Evolutionary conservation across 2,329 filamentous ascomycete species (phyloP), one percentile per base, ranked within the genome.

Genomic region (Metarhizium sp.): DNA sequence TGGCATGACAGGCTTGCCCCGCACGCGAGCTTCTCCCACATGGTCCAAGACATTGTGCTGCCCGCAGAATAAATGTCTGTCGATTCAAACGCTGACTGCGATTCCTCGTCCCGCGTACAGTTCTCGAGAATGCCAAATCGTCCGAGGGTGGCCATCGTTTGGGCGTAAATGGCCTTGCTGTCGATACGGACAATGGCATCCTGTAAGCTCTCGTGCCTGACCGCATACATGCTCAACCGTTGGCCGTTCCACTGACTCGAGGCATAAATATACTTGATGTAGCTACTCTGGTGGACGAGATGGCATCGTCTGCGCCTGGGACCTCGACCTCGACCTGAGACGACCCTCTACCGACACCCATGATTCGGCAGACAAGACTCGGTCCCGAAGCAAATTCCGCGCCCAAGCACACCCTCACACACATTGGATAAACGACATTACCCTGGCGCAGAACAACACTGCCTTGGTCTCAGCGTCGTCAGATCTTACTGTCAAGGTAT

Each of bases 261-360:
- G 20, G 25, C 25, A 40, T 2, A 16, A 40, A 40, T 34, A 8
- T 11, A 40, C 25, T 30, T 16, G 8, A 30, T 46, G 8, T 59
- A 96, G 92, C 65, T 99, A 97, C 74, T 96, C 94, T 49, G 94
- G 90, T 61, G 94, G 94, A 58, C 87, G 94, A 67, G 94, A 99
- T 72, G 94, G 94, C 63, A 88, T 94, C 52, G 87, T 99, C 62
- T 99, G 94, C 74, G 90, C 92, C 58, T 99, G 94, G 94, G 86
- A 97, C 71, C 76, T 96, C 53, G 82, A 90, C 65, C 82, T 89
- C 66, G 80, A 90, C 67, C 76, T 88, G 59, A 74, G 74, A 51
- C 61, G 61, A 55, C 60, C 58, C 55, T 60, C 61, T 57, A 61
- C 64, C 52, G 56, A 61, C 54, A 56, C 62, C 59, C 56, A 65